Percentiles rank a stretch among this genome's conserved stretches.
Evolutionary conservation across 176 grass and related monocot genomes (phyloP).

Genomic region (Ensete ventricosum): DNA sequence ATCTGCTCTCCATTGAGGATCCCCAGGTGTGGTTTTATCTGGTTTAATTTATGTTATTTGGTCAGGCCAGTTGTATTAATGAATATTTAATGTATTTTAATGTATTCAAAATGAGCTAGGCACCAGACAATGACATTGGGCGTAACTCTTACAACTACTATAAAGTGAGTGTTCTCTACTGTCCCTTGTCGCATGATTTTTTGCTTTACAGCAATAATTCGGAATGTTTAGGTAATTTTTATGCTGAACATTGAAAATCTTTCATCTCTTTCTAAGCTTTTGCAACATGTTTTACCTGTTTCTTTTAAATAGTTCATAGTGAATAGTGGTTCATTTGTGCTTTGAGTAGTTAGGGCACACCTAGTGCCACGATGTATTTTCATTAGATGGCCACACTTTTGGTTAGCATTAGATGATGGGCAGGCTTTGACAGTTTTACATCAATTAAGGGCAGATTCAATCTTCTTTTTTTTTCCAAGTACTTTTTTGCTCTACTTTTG

Average conservation of each 20-base stretch:
- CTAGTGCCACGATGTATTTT: too few relatives aligned
- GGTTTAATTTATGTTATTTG: constrained; percentile 22
- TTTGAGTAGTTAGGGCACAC: too few relatives aligned
- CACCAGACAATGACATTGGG: constrained; percentile 88
- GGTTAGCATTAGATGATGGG: too few relatives aligned
- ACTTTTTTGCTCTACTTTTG: too few relatives aligned
- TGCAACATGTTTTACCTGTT: not conserved
- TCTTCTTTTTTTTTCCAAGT: too few relatives aligned
- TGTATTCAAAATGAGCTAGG: constrained; percentile 29
- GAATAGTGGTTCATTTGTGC: too few relatives aligned
- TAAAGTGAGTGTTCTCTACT: constrained; percentile 42
- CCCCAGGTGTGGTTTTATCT: constrained; percentile 63
- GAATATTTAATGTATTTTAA: constrained; percentile 24
- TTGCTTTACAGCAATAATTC: not conserved
- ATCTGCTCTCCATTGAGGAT: constrained; percentile 87
- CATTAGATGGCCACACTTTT: too few relatives aligned
- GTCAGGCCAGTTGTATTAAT: constrained; percentile 11
- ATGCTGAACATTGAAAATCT: not conserved
- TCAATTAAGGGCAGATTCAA: too few relatives aligned
- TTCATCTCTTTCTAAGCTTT: not conserved
- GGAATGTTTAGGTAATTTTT: too few relatives aligned
- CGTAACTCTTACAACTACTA: constrained; percentile 95
- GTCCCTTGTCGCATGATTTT: not conserved
- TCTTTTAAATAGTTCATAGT: too few relatives aligned
- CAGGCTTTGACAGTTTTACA: too few relatives aligned